Evolutionary conservation across 2,329 filamentous ascomycete genomes (phyloP), one percentile per base, ranked within the genome.

Genomic region (Diaporthe vexans): DNA sequence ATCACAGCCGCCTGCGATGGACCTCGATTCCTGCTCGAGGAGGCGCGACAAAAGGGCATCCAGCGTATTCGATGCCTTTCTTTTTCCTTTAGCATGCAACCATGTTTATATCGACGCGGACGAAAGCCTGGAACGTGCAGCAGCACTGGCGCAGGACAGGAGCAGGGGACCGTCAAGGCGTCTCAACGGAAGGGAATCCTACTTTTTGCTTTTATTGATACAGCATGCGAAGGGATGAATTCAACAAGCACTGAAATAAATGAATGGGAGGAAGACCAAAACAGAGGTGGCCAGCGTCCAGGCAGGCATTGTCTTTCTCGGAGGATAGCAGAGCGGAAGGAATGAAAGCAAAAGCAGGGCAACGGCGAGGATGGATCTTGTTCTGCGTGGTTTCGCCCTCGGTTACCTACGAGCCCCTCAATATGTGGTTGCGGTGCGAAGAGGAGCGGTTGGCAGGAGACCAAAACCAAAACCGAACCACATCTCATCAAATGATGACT

Each of bases 131-230:
- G 48, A 52, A 37, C 46, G 63, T 52, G 63, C 63, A 37, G 46
- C 61, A 33, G 43, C 46, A 48, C 65, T 43, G 73, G 73, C 73
- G 73, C 37, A 74, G 52, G 73, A 46, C 46, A 72, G 37, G 58
- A 56, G 59, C 58, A 37, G 68, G 29, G 70, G 61, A 46, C 46
- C 26, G 48, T 54, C 48, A 15, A 54, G 73, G 73, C 73, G 69
- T 68, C 61, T 52, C 46, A 68, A 58, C n/a, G 69, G 71, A 69
- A 74, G 46, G 57, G 29, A 26, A 54, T 24, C 54, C 61, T 8
- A 43, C 7, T 48, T 48, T 61, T 72, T 72, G 57, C 69, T 72
- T 63, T 63, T 61, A 17, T 43, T 54, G 57, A 54, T 46, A 29
- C 69, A 61, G 58, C 46, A 61, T 56, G 51, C 24, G 61, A 40